Conservation (phyloP, 495 filamentous ascomycete genomes). For the Pyronema domesticum region DNA sequence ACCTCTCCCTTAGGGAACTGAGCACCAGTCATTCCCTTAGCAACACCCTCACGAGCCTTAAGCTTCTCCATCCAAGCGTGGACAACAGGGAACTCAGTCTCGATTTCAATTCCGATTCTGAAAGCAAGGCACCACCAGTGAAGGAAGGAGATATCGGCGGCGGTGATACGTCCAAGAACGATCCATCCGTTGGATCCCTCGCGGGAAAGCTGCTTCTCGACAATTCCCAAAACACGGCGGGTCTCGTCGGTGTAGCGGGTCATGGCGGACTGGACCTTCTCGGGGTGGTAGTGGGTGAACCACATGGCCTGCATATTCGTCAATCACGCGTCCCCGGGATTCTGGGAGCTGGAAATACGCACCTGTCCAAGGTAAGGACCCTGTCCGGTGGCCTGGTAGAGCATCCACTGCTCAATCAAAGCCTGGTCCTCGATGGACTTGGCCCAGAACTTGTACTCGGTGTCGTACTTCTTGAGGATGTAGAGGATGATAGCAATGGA, state of each 20-base stretch:
- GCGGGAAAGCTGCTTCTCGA: slow-evolving; percentile 32
- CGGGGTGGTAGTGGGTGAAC: slow-evolving; percentile 39
- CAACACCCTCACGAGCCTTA: slow-evolving; percentile 8
- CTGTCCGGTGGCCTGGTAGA: slow-evolving; percentile 16
- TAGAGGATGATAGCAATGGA: slow-evolving; percentile 59
- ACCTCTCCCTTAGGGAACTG: slow-evolving; percentile 3
- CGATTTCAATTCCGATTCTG: slow-evolving; percentile 8
- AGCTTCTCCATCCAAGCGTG: slow-evolving; percentile 14
- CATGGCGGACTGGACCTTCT: slow-evolving; percentile 34
- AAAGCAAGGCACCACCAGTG: slow-evolving; percentile 30
- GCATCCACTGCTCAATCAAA: slow-evolving; percentile 24
- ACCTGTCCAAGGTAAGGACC: slow-evolving; percentile 33
- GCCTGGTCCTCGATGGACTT: slow-evolving; percentile 33
- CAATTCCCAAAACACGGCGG: slow-evolving; percentile 40
- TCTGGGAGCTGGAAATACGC: slow-evolving; percentile 18
- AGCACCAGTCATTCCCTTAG: slow-evolving; percentile 10
- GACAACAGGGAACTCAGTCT: slow-evolving; percentile 14
- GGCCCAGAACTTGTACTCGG: slow-evolving; percentile 40
- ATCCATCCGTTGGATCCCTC: slow-evolving; percentile 35
- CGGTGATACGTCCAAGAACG: slow-evolving; percentile 41
- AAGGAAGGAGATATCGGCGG: slow-evolving; percentile 42
- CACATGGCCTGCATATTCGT: slow-evolving; percentile 35
- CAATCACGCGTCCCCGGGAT: slow-evolving; percentile 14
- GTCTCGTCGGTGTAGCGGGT: slow-evolving; percentile 46
- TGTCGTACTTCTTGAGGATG: slow-evolving; percentile 52